Evolutionary conservation across 352 stramenopile genomes (phyloP), one percentile per base, ranked within the genome.

Genomic region (Lagenidium sp.): DNA sequence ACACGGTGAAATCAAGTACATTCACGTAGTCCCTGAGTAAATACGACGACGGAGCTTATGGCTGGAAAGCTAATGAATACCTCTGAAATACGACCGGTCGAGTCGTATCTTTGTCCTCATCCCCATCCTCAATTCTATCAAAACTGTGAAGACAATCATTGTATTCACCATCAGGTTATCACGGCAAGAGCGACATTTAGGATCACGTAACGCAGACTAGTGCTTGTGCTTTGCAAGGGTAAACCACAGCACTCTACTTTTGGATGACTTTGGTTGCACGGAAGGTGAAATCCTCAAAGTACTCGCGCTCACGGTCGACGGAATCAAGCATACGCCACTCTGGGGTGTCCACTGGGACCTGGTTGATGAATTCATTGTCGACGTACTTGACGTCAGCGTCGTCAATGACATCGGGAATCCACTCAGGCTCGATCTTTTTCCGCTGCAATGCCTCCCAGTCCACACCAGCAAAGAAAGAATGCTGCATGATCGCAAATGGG

Each of bases 301-400:
- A 88, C 55, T 93, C 81, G 34, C 63, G 60, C 57, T 90, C 81
- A 28, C 81, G 75, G 29, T 93, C 81, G 29, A 93, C 81, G 23
- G 80, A 89, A 52, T 93, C 81, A 16, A 93, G 67, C 81, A 93
- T 93, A 38, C 81, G 76, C 81, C 81, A 93, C 53, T 93, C 81
- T 37, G 81, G 81, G 8, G 81, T 93, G 45, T 93, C 81, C 44
- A 93, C 81, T 1, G 80, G 75, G 47, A 89, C 69, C 36, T 91
- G 75, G 45, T 86, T 88, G 42, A 88, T 73, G 41, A 93, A 93
- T 60, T 93, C 81, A 40, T 90, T 84, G 61, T 93, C 81, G 21
- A 93, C 71, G 44, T 93, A 93, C 61, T 90, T 88, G 51, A 75
- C 80, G 31, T 93, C 81, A 2, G 74, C 70, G 28, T 90, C 77